phyloP scores from a whole-genome alignment of 768 basidiomycete species.

The Sistotremastrum suecicum region DNA sequence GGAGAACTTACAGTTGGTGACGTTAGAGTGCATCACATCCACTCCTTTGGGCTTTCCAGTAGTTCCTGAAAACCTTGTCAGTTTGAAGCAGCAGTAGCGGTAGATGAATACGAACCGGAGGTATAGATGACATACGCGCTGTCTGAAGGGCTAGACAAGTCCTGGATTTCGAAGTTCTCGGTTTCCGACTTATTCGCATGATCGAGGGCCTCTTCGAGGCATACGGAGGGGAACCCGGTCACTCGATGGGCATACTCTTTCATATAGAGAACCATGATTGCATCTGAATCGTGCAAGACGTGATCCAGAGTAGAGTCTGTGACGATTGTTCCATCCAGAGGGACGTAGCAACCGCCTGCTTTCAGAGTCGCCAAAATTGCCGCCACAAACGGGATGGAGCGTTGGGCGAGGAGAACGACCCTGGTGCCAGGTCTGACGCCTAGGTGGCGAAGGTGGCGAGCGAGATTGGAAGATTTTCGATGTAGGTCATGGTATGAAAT shows the following conservation, averaged over 20 bases:
- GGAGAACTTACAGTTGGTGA: slow-evolving; percentile 35
- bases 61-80: slow-evolving; percentile 22
- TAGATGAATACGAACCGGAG: slow-evolving; percentile 26
- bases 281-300: slow-evolving; percentile 33
- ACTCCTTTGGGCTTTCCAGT: slow-evolving; percentile 48
- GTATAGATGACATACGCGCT: slow-evolving; percentile 50
- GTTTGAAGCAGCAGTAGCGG: neutral
- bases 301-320: slow-evolving; percentile 39
- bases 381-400: slow-evolving; percentile 37
- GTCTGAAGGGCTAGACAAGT: slow-evolving; percentile 25
- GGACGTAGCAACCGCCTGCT: slow-evolving; percentile 45
- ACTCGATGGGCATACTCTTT: slow-evolving; percentile 27
- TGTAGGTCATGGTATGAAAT: slow-evolving; percentile 42
- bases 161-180: slow-evolving; percentile 18
- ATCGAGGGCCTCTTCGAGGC: slow-evolving; percentile 12
- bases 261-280: slow-evolving; percentile 28
- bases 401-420: slow-evolving; percentile 39
- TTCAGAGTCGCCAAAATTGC: slow-evolving; percentile 43
- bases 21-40: slow-evolving; percentile 43
- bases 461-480: slow-evolving; percentile 31
- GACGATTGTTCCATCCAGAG: slow-evolving; percentile 42
- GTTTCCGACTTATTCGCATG: neutral
- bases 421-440: slow-evolving; percentile 35
- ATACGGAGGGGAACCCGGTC: slow-evolving; percentile 9
- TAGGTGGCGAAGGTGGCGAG: slow-evolving; percentile 24